A percentile compares a stretch with the other conserved stretches of the same genome.
Conservation (phyloP, 306 rosid species). For the Luffa acutangula region DNA sequence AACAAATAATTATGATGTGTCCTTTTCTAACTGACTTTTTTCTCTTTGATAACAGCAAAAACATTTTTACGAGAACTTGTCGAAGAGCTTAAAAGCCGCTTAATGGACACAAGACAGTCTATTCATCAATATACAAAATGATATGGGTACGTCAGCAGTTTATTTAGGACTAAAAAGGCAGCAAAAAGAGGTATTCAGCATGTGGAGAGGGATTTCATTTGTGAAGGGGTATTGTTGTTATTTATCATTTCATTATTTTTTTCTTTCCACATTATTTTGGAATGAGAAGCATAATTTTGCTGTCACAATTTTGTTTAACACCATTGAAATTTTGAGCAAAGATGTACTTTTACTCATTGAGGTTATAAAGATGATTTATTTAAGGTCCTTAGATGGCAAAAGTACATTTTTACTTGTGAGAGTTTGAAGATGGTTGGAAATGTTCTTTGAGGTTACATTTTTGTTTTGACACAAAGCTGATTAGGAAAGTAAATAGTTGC, state of each 20-base stretch:
- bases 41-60: not conserved
- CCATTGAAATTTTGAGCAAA: not conserved
- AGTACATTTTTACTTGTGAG: too few relatives aligned
- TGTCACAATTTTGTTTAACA: not conserved
- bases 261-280: too few relatives aligned
- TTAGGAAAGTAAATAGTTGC: too few relatives aligned
- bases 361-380: too few relatives aligned
- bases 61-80: not conserved
- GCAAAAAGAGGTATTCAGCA: not conserved
- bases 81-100: conserved; percentile 2
- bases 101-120: not conserved
- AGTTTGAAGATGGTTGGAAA: too few relatives aligned
- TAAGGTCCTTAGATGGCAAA: not conserved
- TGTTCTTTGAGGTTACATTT: too few relatives aligned
- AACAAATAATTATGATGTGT: not conserved
- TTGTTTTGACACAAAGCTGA: too few relatives aligned
- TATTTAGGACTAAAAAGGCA: not conserved
- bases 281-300: too few relatives aligned
- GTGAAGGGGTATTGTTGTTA: too few relatives aligned
- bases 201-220: not conserved
- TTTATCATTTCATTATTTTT: too few relatives aligned
- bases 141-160: not conserved
- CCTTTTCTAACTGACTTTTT: not conserved
- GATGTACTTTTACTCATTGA: not conserved
- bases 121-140: not conserved